phyloP scores from a whole-genome alignment of 768 basidiomycete genomes.

The Tylopilus balloui region DNA sequence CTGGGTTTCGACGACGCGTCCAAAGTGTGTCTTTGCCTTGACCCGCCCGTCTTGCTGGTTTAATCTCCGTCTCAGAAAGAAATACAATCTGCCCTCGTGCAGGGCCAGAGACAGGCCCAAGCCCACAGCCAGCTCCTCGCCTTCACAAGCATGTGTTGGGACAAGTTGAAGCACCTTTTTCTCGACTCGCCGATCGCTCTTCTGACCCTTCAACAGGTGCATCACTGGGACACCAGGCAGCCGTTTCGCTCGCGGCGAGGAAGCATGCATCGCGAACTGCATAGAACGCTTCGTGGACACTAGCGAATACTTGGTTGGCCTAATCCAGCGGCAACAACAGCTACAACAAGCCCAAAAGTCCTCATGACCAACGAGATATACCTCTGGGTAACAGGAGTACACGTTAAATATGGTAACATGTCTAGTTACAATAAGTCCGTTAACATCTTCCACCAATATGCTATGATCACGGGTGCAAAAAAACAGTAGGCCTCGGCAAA shows the following conservation, averaged over 20 bases:
- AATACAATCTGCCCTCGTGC: conserved; percentile 71
- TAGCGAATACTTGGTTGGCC: conserved; percentile 74
- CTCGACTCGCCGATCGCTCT: neutral
- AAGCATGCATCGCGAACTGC: conserved; percentile 81
- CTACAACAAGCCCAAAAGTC: conserved; percentile 36
- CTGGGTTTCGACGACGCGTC: conserved; percentile 67
- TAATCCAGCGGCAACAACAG: conserved; percentile 50
- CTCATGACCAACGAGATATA: conserved; percentile 1
- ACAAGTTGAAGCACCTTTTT: conserved; percentile 60
- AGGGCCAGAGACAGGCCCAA: conserved; percentile 77
- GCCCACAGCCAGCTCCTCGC: conserved; percentile 70
- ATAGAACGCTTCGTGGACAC: conserved; percentile 91
- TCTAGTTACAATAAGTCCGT: conserved; percentile 15
- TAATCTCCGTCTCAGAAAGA: conserved; percentile 59
- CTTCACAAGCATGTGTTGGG: conserved; percentile 85
- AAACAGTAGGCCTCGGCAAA: conserved; percentile 66
- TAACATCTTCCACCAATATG: conserved; percentile 46
- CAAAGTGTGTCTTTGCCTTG: conserved; percentile 43
- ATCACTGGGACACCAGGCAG: conserved; percentile 74
- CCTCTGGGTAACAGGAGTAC: conserved; percentile 8
- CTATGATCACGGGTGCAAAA: conserved; percentile 54
- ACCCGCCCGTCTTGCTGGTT: conserved; percentile 3
- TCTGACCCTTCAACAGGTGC: conserved; percentile 51
- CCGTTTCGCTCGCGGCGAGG: conserved; percentile 74
- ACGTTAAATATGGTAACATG: neutral